Percentiles rank a stretch among this genome's conserved stretches.
Conservation (phyloP, 1,284 basidiomycete genomes). For the Peniophora sp. region DNA sequence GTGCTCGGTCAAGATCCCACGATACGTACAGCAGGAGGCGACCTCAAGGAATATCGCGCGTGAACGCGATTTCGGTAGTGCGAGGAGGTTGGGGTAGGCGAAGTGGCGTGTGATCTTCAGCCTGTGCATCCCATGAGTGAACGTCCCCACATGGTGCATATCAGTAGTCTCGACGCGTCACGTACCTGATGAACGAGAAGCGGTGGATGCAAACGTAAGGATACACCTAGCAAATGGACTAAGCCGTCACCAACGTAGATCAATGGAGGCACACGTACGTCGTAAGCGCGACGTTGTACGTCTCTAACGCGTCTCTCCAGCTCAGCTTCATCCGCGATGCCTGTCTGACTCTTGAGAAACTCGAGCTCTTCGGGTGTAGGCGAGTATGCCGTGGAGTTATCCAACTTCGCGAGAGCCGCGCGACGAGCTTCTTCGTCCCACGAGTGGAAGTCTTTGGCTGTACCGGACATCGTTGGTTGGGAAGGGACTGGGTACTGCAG, state of each 20-base stretch:
- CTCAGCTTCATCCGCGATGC: conserved; percentile 4
- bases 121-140: neutral
- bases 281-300: conserved; percentile 3
- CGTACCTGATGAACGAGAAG: neutral
- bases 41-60: neutral
- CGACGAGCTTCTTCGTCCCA: too few species aligned
- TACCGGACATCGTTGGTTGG: too few species aligned
- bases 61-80: neutral
- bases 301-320: conserved; percentile 3
- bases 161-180: neutral
- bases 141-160: neutral
- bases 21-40: conserved; percentile 1
- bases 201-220: neutral
- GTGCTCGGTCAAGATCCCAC: neutral
- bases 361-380: conserved; percentile 1
- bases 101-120: neutral
- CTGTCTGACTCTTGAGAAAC: conserved; percentile 7
- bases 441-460: too few species aligned
- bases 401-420: too few species aligned
- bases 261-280: neutral
- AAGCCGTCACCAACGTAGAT: neutral
- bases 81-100: neutral
- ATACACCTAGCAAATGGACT: neutral
- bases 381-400: too few species aligned
- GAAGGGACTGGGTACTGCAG: too few species aligned